Evolutionary conservation across 176 grass and related monocot genomes (phyloP).

Genomic region (Echinochloa phyllopogon): DNA sequence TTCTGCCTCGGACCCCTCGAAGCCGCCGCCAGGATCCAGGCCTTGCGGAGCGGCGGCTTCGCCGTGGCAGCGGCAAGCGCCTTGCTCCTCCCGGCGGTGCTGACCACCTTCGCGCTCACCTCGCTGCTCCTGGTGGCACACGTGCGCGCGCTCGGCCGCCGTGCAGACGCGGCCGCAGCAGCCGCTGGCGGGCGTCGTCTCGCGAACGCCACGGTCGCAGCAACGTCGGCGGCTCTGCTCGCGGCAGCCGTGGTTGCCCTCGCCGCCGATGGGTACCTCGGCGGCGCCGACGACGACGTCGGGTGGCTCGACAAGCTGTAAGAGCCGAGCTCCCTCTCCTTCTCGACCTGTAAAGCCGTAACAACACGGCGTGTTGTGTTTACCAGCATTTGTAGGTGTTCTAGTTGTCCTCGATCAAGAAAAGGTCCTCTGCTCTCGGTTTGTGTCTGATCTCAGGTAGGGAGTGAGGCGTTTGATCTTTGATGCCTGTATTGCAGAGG

Average conservation of each 20-base stretch:
- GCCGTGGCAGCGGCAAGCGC: neutral
- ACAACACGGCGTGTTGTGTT: too few species aligned
- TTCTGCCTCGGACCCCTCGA: neutral
- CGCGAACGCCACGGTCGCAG: neutral
- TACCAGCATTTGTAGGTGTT: too few species aligned
- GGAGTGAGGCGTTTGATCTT: too few species aligned
- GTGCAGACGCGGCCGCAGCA: neutral
- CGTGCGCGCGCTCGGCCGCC: neutral
- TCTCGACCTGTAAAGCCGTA: too few species aligned
- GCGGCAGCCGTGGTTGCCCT: neutral
- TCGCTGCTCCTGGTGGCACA: neutral
- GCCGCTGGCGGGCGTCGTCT: neutral
- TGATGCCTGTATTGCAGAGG: too few species aligned
- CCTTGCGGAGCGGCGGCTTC: neutral
- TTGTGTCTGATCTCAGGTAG: too few species aligned
- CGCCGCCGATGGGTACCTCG: neutral
- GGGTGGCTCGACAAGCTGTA: neutral
- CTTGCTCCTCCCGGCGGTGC: neutral
- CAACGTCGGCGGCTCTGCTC: neutral
- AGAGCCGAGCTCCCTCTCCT: too few species aligned
- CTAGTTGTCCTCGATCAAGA: too few species aligned
- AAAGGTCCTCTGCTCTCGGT: too few species aligned
- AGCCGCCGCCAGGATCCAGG: neutral
- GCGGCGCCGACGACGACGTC: neutral
- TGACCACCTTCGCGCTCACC: neutral